Percentiles rank a stretch among this genome's conserved stretches.
Evolutionary conservation across 495 filamentous ascomycete genomes (phyloP).

Genomic region (Geopyxis carbonaria): DNA sequence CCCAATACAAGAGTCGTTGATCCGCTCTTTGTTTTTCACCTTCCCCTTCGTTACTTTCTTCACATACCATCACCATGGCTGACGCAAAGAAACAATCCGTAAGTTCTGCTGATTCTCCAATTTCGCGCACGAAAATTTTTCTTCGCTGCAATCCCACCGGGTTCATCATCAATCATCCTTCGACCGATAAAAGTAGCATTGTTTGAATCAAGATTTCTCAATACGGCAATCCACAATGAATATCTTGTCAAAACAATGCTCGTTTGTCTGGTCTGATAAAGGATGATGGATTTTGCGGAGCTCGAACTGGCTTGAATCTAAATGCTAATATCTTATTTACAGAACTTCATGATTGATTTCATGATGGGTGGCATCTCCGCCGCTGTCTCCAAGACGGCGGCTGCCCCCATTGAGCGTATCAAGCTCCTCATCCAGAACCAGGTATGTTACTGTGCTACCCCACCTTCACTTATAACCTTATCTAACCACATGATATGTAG

Average conservation of each 20-base stretch:
- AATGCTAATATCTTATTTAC: slow-evolving; percentile 10
- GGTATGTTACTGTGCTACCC: slow-evolving; percentile 39
- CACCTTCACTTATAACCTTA: neutral
- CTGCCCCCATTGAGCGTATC: slow-evolving; percentile 99
- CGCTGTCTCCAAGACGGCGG: slow-evolving; percentile 99
- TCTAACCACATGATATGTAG: slow-evolving; percentile 34
- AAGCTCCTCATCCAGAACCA: slow-evolving; percentile 99
- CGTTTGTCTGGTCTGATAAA: neutral
- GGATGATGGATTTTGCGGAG: neutral
- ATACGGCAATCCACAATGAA: no score
- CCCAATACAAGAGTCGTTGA: slow-evolving; percentile 22
- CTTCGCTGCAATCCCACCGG: no score
- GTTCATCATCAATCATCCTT: no score
- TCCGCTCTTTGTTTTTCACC: slow-evolving; percentile 19
- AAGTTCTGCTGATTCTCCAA: no score
- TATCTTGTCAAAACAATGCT: no score
- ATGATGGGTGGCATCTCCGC: slow-evolving; percentile 94
- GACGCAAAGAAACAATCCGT: slow-evolving; percentile 19
- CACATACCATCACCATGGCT: slow-evolving; percentile 19
- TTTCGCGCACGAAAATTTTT: no score
- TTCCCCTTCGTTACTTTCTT: slow-evolving; percentile 12
- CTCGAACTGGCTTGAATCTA: neutral
- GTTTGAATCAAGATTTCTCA: no score
- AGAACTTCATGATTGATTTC: slow-evolving; percentile 19
- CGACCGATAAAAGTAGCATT: no score